These are phyloP conservation scores for Aspergillus sclerotialis DNA, from an alignment of 2,329 filamentous ascomycete species.

Conservation along the genomic window DNA sequence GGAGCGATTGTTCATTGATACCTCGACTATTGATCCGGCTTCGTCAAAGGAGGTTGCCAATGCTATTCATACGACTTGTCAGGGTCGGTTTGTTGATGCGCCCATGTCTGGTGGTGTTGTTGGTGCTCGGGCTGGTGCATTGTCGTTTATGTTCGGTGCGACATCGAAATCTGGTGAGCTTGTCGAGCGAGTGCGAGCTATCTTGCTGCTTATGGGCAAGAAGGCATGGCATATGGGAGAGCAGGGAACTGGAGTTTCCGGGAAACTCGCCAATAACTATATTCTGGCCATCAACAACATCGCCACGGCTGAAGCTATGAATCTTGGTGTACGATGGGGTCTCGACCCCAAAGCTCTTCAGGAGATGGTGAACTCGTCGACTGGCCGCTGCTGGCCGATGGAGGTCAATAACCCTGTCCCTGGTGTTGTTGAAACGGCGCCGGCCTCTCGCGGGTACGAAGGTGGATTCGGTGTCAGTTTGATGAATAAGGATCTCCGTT, in stretches of 20 bases:
- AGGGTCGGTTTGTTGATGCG: conserved; percentile 81
- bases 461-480: conserved; percentile 71
- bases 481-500: conserved; percentile 72
- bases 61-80: conserved; percentile 57
- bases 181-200: conserved; percentile 58
- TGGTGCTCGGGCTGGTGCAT: conserved; percentile 74
- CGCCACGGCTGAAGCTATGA: conserved; percentile 61
- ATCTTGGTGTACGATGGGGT: conserved; percentile 57
- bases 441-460: conserved; percentile 66
- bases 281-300: conserved; percentile 90
- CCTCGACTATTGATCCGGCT: conserved; percentile 89
- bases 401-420: conserved; percentile 93
- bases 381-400: conserved; percentile 91
- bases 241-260: conserved; percentile 79
- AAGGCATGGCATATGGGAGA: conserved; percentile 78
- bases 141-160: conserved; percentile 94
- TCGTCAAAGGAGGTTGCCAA: conserved; percentile 73
- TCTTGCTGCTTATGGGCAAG: conserved; percentile 76
- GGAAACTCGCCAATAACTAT: conserved; percentile 97
- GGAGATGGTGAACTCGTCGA: conserved; percentile 85
- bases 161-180: conserved; percentile 41
- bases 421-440: conserved; percentile 70
- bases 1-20: conserved; percentile 82
- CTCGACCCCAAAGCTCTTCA: conserved; percentile 63
- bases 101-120: conserved; percentile 97